Percentiles rank a stretch among this genome's conserved stretches.
phyloP scores from a whole-genome alignment of 305 asterid species.

The Coffea humblotiana region DNA sequence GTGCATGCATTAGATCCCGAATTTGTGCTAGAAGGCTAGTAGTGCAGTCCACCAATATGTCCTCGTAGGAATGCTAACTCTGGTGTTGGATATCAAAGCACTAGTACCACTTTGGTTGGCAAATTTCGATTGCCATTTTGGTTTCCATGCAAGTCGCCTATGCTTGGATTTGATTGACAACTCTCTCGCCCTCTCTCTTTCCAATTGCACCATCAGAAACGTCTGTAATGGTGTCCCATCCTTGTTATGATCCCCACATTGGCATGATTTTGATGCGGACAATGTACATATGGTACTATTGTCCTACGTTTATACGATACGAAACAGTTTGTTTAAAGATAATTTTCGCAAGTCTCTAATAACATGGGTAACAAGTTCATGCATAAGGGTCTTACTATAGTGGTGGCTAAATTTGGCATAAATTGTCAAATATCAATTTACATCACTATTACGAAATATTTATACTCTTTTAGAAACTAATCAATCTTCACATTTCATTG shows the following conservation, averaged over 20 bases:
- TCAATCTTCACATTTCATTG: too few species aligned
- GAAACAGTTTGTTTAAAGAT: constrained; percentile 3
- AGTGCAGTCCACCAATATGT: constrained; percentile 25
- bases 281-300: neutral
- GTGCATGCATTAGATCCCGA: neutral
- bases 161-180: constrained; percentile 35
- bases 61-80: constrained; percentile 12
- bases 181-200: neutral
- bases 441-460: too few species aligned
- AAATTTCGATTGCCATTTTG: constrained; percentile 9
- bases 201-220: constrained; percentile 19
- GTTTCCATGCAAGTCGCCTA: constrained; percentile 16
- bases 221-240: constrained; percentile 34
- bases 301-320: constrained; percentile 2
- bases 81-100: constrained; percentile 20
- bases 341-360: too few species aligned
- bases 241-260: constrained; percentile 6
- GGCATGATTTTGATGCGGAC: constrained; percentile 1
- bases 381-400: neutral
- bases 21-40: neutral
- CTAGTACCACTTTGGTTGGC: constrained; percentile 20
- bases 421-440: too few species aligned
- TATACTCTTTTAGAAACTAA: too few species aligned
- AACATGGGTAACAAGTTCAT: neutral
- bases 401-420: too few species aligned